Base-by-base conservation (phyloP, 1,284 basidiomycete genomes). In the Rhodofomes roseus region DNA sequence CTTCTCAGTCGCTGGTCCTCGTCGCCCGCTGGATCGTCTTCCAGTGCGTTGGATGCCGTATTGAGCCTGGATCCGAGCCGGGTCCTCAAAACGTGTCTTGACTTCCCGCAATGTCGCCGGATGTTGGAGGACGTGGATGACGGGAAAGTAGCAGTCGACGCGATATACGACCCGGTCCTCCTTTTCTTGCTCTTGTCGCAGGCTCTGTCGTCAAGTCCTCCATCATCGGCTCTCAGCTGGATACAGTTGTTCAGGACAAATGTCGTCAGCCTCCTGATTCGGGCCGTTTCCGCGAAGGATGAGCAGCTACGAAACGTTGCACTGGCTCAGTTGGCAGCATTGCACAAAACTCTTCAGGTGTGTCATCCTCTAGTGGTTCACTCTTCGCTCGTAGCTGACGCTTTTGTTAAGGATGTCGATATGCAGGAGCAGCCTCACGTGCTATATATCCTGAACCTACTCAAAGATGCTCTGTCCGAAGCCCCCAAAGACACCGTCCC, bases 171-270 rank as follows among this genome's bases (percentile, higher is more conserved):
- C 68, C 94, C 95, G 0, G 73, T 89, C 0, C 93, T 96, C 70
- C 72, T 95, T 12, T 74, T 92, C 36, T 76, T 89, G 7, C 75
- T 96, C 12, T 83, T 89, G 41, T 81, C 82, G 1, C 83, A 87
- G 56, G 81, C 86, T 64, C 75, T 95, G 29, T 72, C 76, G 0
- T 84, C 87, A 36, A 76, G 77, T 51, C 79, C 77, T 14, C 84
- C 87, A 0, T 70, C 84, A 0, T 84, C 85, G 0, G 83, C 87
- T 0, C 75, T 90, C 60, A 84, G 82, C 34, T 97, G 94, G 94
- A 87, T 97, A 12, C 87, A 93, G 66, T 71, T 98, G 7, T 87
- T 95, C 70, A 78, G 93, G 60, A 92, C 89, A 20, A 96, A 96
- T 65, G 79, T 89, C 4, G 79, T 92, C 12, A 85, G 92, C 39